These are phyloP conservation scores for Saccharomycopsis babjevae DNA, from an alignment of 805 yeast species.

Conservation along the genomic window DNA sequence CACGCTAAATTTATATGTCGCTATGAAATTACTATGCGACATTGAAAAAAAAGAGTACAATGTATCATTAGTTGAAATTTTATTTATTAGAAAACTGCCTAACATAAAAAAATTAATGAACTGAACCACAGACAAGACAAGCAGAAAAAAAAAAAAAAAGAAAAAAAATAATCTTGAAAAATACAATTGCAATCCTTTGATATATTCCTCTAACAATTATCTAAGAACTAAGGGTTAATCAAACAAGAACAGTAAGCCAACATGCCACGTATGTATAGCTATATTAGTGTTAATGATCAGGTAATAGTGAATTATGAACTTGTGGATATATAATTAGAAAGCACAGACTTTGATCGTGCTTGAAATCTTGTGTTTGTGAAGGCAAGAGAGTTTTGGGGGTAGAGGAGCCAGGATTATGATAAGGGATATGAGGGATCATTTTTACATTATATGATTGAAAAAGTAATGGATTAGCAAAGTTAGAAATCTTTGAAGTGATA, in stretches of 20 bases:
- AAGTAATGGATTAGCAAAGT: no score
- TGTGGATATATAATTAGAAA: not conserved
- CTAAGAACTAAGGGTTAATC: slow-evolving; percentile 10
- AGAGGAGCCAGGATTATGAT: not conserved
- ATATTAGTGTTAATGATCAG: not conserved
- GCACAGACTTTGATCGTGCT: not conserved
- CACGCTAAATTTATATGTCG: no score
- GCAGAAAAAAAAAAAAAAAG: not conserved
- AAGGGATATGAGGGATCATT: no score
- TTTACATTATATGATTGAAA: no score
- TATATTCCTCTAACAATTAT: not conserved
- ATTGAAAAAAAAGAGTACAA: not conserved
- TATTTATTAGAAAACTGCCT: not conserved
- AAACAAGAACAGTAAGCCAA: slow-evolving; percentile 15
- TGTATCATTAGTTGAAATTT: no score
- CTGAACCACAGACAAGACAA: not conserved
- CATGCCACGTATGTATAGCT: slow-evolving; percentile 19
- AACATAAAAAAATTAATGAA: not conserved
- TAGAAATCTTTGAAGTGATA: no score
- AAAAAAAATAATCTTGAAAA: slow-evolving; percentile 8
- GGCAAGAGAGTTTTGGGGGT: not conserved
- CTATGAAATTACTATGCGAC: not conserved
- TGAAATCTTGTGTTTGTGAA: not conserved
- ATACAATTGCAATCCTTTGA: not conserved
- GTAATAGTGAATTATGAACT: not conserved